These are phyloP conservation scores for Emydomyces testavorans DNA, from an alignment of 2,329 filamentous ascomycete genomes.

Conservation along the genomic window DNA sequence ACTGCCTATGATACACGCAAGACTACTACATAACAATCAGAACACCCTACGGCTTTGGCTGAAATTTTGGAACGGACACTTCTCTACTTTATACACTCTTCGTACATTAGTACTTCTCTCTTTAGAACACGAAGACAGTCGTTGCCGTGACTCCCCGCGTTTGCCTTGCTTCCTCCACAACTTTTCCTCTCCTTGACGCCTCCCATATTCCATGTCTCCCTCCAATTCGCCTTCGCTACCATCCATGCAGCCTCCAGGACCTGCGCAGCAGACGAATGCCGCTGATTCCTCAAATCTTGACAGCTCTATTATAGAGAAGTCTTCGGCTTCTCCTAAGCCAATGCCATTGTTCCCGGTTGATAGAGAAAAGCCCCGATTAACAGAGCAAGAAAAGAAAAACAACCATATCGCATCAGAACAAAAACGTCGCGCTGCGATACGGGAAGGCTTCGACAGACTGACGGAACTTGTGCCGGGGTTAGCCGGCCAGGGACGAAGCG, in stretches of 20 bases:
- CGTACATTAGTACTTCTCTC: neutral
- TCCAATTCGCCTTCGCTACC: slow-evolving; percentile 3
- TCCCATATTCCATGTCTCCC: slow-evolving; percentile 1
- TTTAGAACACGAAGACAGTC: neutral
- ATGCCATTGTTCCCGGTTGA: neutral
- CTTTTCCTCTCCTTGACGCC: neutral
- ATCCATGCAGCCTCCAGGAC: slow-evolving; percentile 8
- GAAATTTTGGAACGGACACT: neutral
- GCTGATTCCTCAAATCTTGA: neutral
- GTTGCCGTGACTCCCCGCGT: neutral
- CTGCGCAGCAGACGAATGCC: neutral
- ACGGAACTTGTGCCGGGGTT: slow-evolving; percentile 70
- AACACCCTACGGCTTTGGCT: no score
- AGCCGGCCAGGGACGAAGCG: slow-evolving; percentile 70
- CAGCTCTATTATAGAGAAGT: slow-evolving; percentile 1
- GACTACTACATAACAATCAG: no score
- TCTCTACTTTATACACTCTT: neutral
- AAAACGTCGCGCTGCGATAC: slow-evolving; percentile 60
- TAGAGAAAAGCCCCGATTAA: slow-evolving; percentile 31
- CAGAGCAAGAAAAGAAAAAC: slow-evolving; percentile 59
- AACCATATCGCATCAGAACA: slow-evolving; percentile 59
- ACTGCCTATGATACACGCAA: no score
- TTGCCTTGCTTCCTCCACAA: neutral
- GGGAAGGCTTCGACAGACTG: slow-evolving; percentile 71
- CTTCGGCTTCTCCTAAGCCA: slow-evolving; percentile 9